These are phyloP conservation scores for Umbelopsis ramanniana DNA, from an alignment of 192 early-diverging fungal species.

Conservation along the genomic window DNA sequence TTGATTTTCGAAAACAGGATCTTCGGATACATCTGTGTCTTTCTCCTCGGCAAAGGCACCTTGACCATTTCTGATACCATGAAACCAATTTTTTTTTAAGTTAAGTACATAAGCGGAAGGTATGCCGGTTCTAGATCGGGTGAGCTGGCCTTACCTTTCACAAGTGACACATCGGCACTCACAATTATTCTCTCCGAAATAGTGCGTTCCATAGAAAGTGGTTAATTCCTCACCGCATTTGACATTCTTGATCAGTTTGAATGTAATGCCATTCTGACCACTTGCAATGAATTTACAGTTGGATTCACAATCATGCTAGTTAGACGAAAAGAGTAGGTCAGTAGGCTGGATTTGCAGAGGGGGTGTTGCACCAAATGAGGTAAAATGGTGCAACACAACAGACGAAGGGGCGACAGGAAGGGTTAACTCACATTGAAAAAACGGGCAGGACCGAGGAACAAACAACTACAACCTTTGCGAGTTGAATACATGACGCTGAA, in stretches of 20 bases:
- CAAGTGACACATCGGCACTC: constrained; percentile 66
- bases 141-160: constrained; percentile 42
- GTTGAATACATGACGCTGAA: constrained; percentile 54
- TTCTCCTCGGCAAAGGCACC: not conserved
- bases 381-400: not conserved
- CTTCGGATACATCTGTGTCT: not conserved
- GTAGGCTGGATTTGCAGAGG: not conserved
- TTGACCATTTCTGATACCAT: not conserved
- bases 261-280: constrained; percentile 56
- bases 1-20: not conserved
- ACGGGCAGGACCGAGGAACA: constrained; percentile 65
- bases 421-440: constrained; percentile 60
- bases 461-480: constrained; percentile 49
- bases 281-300: constrained; percentile 56
- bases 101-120: not conserved
- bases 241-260: constrained; percentile 54
- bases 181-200: constrained; percentile 63
- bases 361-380: constrained; percentile 4
- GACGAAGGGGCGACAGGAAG: not conserved
- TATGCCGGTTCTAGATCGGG: not conserved
- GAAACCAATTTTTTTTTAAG: not conserved
- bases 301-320: constrained; percentile 65
- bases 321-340: not conserved
- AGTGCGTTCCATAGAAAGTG: constrained; percentile 60
- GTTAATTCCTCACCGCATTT: constrained; percentile 63